phyloP scores from a whole-genome alignment of 2,329 filamentous ascomycete genomes.

The Aspergillus sp. region DNA sequence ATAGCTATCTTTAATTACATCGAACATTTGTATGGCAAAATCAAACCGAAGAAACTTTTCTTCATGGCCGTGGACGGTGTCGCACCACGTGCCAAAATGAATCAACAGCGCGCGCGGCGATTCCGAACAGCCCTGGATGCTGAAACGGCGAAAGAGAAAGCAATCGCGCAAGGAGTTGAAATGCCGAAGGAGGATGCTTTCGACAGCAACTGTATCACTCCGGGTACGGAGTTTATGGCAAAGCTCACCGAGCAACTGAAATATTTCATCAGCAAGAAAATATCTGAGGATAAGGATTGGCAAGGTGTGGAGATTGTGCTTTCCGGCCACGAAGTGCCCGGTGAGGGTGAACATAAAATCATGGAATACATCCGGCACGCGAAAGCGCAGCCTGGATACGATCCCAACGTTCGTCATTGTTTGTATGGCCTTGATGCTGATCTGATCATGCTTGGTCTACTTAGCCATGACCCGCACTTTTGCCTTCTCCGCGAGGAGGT shows the following conservation, averaged over 20 bases:
- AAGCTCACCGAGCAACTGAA: conserved; percentile 90
- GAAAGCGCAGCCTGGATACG: conserved; percentile 90
- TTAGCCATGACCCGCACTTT: conserved; percentile 98
- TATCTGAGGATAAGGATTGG: conserved; percentile 96
- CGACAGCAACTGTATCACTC: conserved; percentile 98
- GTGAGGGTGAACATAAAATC: conserved; percentile 98
- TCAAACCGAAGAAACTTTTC: conserved; percentile 96
- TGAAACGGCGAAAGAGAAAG: conserved; percentile 88
- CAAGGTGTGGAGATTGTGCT: conserved; percentile 94
- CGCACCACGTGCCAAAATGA: conserved; percentile 98
- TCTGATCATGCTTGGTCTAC: conserved; percentile 94
- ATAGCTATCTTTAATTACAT: conserved; percentile 99
- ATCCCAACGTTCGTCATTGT: conserved; percentile 92
- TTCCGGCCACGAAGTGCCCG: conserved; percentile 95
- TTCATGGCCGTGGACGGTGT: conserved; percentile 99
- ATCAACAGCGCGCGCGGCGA: conserved; percentile 92
- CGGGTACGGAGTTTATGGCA: conserved; percentile 95
- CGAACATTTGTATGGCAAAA: conserved; percentile 96
- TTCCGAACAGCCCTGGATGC: conserved; percentile 92
- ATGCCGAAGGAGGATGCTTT: conserved; percentile 95
- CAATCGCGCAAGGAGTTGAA: conserved; percentile 81
- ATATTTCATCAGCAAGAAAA: conserved; percentile 99
- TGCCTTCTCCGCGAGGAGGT: conserved; percentile 96
- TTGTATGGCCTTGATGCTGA: conserved; percentile 96
- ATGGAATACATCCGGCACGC: conserved; percentile 99